Conservation (phyloP, 2,329 filamentous ascomycete genomes). For the Fusarium poae region DNA sequence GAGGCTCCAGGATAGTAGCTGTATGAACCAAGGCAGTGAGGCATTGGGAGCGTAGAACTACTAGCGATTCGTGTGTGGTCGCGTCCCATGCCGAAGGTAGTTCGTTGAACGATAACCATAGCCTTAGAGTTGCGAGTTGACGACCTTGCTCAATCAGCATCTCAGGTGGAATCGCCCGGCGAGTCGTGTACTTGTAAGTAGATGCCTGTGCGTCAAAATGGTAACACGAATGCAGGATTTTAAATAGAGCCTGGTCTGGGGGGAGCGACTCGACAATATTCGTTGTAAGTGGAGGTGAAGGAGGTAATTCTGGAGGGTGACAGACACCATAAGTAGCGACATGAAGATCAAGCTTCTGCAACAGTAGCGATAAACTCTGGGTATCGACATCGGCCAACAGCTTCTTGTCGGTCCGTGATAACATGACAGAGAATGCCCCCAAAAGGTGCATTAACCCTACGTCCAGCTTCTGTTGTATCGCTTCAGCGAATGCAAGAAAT, state of each 20-base stretch:
- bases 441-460: slow-evolving; percentile 23
- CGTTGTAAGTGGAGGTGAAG: neutral
- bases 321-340: slow-evolving; percentile 34
- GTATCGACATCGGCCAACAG: neutral
- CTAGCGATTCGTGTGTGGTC: neutral
- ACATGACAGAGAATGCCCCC: slow-evolving; percentile 29
- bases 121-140: slow-evolving; percentile 30
- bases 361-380: slow-evolving; percentile 14
- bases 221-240: slow-evolving; percentile 29
- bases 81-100: neutral
- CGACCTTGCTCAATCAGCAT: slow-evolving; percentile 44
- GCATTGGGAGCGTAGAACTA: slow-evolving; percentile 37
- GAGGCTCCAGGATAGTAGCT: slow-evolving; percentile 26
- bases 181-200: slow-evolving; percentile 34
- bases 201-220: slow-evolving; percentile 31
- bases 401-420: slow-evolving; percentile 4
- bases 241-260: slow-evolving; percentile 13
- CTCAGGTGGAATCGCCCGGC: slow-evolving; percentile 21
- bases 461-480: slow-evolving; percentile 29
- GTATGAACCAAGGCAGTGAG: slow-evolving; percentile 27
- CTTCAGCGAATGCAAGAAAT: slow-evolving; percentile 29
- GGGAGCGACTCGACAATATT: neutral
- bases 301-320: slow-evolving; percentile 26
- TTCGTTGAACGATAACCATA: slow-evolving; percentile 29
- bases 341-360: slow-evolving; percentile 41